phyloP scores from a whole-genome alignment of 208 protist species.

The Strigomonas culicis region DNA sequence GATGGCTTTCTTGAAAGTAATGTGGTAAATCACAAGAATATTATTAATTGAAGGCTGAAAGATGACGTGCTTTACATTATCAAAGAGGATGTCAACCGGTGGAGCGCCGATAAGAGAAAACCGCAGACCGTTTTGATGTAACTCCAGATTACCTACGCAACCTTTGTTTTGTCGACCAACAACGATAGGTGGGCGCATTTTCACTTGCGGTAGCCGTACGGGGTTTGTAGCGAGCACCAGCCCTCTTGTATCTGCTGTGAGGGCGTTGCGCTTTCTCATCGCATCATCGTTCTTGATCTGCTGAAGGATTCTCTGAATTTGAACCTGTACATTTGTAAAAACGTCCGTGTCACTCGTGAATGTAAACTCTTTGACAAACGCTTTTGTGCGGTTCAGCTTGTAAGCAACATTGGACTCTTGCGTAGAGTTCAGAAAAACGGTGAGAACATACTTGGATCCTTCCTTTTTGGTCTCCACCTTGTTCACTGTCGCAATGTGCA shows the following conservation, averaged over 20 bases:
- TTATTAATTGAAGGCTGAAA: slow-evolving; percentile 94
- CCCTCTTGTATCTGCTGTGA: slow-evolving; percentile 39
- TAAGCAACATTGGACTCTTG: slow-evolving; percentile 81
- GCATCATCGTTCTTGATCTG: slow-evolving; percentile 78
- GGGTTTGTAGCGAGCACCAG: slow-evolving; percentile 37
- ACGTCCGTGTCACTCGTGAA: slow-evolving; percentile 57
- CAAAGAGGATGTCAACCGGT: slow-evolving; percentile 92
- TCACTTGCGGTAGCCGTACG: slow-evolving; percentile 81
- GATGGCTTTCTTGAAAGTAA: slow-evolving; percentile 96
- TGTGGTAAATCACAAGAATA: slow-evolving; percentile 94
- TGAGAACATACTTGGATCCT: slow-evolving; percentile 13
- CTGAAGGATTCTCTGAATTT: slow-evolving; percentile 64
- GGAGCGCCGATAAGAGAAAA: slow-evolving; percentile 83
- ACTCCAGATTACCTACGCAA: slow-evolving; percentile 87
- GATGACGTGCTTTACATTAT: slow-evolving; percentile 97
- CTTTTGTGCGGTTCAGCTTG: slow-evolving; percentile 74
- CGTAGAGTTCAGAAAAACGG: slow-evolving; percentile 84
- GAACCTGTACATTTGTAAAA: slow-evolving; percentile 52
- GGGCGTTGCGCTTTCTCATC: slow-evolving; percentile 37
- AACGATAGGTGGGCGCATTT: slow-evolving; percentile 84
- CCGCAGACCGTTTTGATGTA: slow-evolving; percentile 95
- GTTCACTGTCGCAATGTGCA: slow-evolving; percentile 96
- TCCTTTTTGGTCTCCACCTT: slow-evolving; percentile 78
- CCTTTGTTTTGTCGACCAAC: slow-evolving; percentile 77
- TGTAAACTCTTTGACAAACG: slow-evolving; percentile 89